A percentile compares a stretch with the other conserved stretches of the same genome.
These are phyloP conservation scores for Ophiostoma tasmaniense DNA, from an alignment of 2,329 filamentous ascomycete genomes.

Conservation along the genomic window DNA sequence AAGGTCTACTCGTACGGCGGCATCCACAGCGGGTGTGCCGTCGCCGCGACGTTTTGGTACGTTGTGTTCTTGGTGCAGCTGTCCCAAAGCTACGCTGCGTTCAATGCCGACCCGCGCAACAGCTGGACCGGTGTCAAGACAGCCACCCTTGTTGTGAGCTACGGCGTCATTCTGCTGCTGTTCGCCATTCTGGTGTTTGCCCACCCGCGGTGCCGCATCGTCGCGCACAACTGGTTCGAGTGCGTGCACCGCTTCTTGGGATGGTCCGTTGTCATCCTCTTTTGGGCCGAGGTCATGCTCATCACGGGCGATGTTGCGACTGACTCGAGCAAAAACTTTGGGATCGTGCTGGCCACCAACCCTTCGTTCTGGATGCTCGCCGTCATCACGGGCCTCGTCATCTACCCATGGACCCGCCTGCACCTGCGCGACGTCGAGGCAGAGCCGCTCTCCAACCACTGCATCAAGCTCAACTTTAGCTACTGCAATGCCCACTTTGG, in stretches of 20 bases:
- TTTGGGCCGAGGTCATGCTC: slow-evolving; percentile 56
- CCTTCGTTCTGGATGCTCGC: slow-evolving; percentile 59
- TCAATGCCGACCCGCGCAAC: neutral
- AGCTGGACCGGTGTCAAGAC: slow-evolving; percentile 20
- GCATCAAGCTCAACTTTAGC: slow-evolving; percentile 60
- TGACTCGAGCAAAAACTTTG: slow-evolving; percentile 27
- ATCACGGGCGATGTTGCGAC: slow-evolving; percentile 37
- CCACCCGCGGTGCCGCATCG: slow-evolving; percentile 25
- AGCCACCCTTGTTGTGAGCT: slow-evolving; percentile 26
- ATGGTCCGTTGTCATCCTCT: slow-evolving; percentile 36
- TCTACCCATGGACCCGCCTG: slow-evolving; percentile 66
- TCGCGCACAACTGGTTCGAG: slow-evolving; percentile 31
- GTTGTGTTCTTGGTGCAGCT: slow-evolving; percentile 30
- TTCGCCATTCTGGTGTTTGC: slow-evolving; percentile 26
- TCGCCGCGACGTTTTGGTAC: slow-evolving; percentile 42
- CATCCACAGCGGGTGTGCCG: slow-evolving; percentile 44
- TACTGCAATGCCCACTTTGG: slow-evolving; percentile 52
- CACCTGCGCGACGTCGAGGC: slow-evolving; percentile 57
- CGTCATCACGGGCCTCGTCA: slow-evolving; percentile 54
- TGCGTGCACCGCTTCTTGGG: slow-evolving; percentile 30
- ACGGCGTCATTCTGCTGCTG: slow-evolving; percentile 25
- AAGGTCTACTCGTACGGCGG: slow-evolving; percentile 48
- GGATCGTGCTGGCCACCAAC: slow-evolving; percentile 30
- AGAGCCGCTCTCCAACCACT: slow-evolving; percentile 62
- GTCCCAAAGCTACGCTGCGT: slow-evolving; percentile 23